Base-by-base conservation (phyloP, 768 basidiomycete genomes). In the Leucocoprinus sp. region DNA sequence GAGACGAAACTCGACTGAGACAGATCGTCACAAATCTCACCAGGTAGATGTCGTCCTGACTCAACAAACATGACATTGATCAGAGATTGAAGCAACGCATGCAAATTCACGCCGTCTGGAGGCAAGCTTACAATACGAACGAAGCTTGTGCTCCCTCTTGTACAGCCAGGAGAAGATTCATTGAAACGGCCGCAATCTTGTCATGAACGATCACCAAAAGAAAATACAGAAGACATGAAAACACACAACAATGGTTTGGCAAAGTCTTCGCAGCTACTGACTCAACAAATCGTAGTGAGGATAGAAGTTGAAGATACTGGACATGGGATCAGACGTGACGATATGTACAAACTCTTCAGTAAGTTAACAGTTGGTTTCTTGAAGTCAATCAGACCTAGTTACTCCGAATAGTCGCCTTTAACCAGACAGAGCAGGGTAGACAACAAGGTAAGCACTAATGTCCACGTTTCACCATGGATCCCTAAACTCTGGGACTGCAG, bases 1-100 rank as follows among this genome's bases (percentile, higher is more conserved):
- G 90, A 19, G 88, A 93, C 57, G 88, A 91, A 55, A 82, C 82
- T 37, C 76, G 90, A 11, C 58, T 91, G 41, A 72, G 87, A 54
- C 87, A 90, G 62, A 79, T 89, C 42, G 73, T 84, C 60, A 90
- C 84, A 38, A 92, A 93, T 60, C 77, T 93, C 37, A 82, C 87
- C 4, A 87, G 84, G 86, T 69, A 51, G 24, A 55, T 46, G 18
- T 14, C 28, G 46, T 47, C 3, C 40, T 8, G 4, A 36, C 11
- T n/a, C n/a, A 21, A 14, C 11, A 37, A 22, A 6, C 5, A 26
- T 26, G 12, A 12, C 3, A n/a, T 24, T 27, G 2, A 48, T 9
- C 11, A 2, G 19, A 35, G 35, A 5, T 21, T 19, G 15, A 37
- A 82, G 83, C 53, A 88, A 88, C 52, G 85, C 84, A 4, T 84